Evolutionary conservation across 768 basidiomycete species (phyloP), one percentile per base, ranked within the genome.

Genomic region (Serendipita sp.): DNA sequence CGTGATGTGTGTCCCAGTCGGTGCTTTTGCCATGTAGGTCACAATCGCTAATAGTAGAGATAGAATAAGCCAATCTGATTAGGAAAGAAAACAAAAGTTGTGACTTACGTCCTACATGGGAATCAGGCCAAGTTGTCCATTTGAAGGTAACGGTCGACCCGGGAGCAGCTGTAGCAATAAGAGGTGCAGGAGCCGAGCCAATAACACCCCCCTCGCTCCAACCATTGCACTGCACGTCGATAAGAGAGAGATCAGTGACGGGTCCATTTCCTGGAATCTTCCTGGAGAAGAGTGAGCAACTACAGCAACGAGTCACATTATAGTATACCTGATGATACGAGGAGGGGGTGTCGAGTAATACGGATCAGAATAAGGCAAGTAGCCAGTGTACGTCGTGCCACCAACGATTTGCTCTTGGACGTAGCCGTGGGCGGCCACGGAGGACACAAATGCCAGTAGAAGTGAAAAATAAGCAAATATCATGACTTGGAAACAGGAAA

Each of bases 11-110:
- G 38, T 38, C 64, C 77, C 73, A 22, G 31, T 50, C 42, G 77
- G 77, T 1, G 78, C 79, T 30, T 72, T 72, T 1, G 77, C 78
- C 73, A 78, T 74, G 65, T 77, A 78, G 0, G 78, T 79, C 66
- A 78, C 74, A 65, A 77, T 70, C 0, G 76, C 72, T 74, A 48
- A 56, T 3, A 14, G 38, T 38, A 14, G 38, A 38, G 1, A 1
- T 38, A 14, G 38, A 38, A 14, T 38, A 38, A 38, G 38, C 38
- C 7, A 42, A 9, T 34, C 60, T n/a, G 13, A 24, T 41, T 22
- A 20, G 61, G 43, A 33, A 24, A 7, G 2, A 30, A 62, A 16
- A 56, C 11, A 56, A 0, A n/a, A 34, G 34, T 38, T 14, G 42
- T 31, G 24, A 50, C 43, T 33, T 44, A 65, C 56, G 42, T 62